Conservation (phyloP, 2,329 filamentous ascomycete species). For the Botrytis aclada region DNA sequence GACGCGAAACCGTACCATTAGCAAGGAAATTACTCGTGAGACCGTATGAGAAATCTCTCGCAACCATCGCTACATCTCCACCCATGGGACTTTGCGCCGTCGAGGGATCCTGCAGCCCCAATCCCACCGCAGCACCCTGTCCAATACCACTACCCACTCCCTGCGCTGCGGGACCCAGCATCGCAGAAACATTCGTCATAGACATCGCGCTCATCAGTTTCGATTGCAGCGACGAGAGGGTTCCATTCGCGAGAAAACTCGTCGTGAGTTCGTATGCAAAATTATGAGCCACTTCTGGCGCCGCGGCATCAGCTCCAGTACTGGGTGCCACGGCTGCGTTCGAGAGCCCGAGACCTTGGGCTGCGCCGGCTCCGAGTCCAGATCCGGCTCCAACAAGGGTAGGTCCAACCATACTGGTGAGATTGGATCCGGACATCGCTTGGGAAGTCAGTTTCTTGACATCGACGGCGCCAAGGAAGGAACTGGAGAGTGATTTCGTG, state of each 20-base stretch:
- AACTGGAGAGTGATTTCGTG: conserved; percentile 17
- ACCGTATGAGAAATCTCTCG: conserved; percentile 10
- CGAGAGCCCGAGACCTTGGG: conserved; percentile 1
- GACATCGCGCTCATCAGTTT: conserved; percentile 13
- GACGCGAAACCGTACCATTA: conserved; percentile 10
- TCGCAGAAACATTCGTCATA: not conserved
- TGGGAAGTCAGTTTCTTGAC: conserved; percentile 7
- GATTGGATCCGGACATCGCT: conserved; percentile 11
- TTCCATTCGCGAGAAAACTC: conserved; percentile 14
- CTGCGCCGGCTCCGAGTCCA: conserved; percentile 14
- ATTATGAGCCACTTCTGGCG: conserved; percentile 13
- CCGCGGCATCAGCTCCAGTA: not conserved
- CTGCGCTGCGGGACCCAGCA: conserved; percentile 7
- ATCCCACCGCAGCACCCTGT: conserved; percentile 7
- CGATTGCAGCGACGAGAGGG: not conserved
- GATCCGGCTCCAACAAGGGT: conserved; percentile 3
- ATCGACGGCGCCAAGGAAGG: conserved; percentile 15
- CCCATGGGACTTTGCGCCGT: conserved; percentile 11
- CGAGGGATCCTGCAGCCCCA: conserved; percentile 11
- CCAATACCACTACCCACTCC: conserved; percentile 18
- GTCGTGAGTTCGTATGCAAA: conserved; percentile 15
- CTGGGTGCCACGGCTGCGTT: not conserved
- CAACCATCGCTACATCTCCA: conserved; percentile 1
- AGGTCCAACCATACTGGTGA: conserved; percentile 6
- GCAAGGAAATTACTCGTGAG: conserved; percentile 16